Conservation (phyloP, 768 basidiomycete genomes). For the Mycena sanguinolenta region DNA sequence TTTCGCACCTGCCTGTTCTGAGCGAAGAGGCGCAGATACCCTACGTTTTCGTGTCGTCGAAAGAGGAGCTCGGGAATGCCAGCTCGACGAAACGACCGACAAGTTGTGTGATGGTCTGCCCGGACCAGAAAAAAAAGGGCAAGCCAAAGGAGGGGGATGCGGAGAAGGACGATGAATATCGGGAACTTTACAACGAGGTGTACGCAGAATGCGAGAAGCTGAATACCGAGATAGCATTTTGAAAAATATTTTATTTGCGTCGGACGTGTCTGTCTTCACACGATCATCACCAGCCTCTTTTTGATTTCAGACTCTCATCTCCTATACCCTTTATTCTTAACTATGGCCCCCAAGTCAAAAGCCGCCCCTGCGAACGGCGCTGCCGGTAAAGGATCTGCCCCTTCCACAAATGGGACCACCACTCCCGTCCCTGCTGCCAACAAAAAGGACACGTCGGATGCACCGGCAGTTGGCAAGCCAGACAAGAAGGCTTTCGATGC, state of each 20-base stretch:
- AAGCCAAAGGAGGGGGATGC: slow-evolving; percentile 71
- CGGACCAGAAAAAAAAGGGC: slow-evolving; percentile 79
- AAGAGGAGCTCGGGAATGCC: slow-evolving; percentile 95
- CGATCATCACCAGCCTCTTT: slow-evolving; percentile 33
- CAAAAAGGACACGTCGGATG: slow-evolving; percentile 61
- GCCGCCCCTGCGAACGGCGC: slow-evolving; percentile 56
- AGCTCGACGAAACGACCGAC: slow-evolving; percentile 98
- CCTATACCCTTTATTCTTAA: slow-evolving; percentile 40
- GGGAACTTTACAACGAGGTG: slow-evolving; percentile 89
- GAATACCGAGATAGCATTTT: slow-evolving; percentile 78
- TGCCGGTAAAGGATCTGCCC: slow-evolving; percentile 56
- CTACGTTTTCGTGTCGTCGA: slow-evolving; percentile 90
- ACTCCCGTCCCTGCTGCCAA: slow-evolving; percentile 59
- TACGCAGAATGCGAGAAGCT: slow-evolving; percentile 83
- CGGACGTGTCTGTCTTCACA: slow-evolving; percentile 37
- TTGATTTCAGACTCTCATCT: slow-evolving; percentile 34
- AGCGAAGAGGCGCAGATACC: slow-evolving; percentile 95
- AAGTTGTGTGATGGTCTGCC: slow-evolving; percentile 96
- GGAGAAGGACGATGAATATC: slow-evolving; percentile 86
- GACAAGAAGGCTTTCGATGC: slow-evolving; percentile 89
- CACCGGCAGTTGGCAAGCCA: slow-evolving; percentile 67
- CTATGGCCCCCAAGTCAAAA: slow-evolving; percentile 71
- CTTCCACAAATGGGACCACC: slow-evolving; percentile 62
- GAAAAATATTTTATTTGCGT: slow-evolving; percentile 34
- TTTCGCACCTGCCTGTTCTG: slow-evolving; percentile 94